Percentiles rank a stretch among this genome's conserved stretches.
Conservation (phyloP, 129 eudicot species). For the Flaveria trinervia region DNA sequence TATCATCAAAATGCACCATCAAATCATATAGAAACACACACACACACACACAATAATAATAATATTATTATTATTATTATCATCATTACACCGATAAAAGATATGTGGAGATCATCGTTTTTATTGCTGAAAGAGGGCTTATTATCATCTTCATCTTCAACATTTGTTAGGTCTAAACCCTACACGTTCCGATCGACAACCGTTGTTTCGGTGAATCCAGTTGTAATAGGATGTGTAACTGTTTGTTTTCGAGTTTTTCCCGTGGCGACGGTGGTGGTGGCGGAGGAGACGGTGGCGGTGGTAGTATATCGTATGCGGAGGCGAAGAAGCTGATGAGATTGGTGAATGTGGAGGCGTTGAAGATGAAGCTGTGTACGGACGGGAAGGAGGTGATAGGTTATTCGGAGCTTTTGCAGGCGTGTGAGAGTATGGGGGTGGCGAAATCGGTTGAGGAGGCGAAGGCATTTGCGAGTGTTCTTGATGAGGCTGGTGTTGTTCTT, state of each 20-base stretch:
- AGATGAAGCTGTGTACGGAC: conserved; percentile 63
- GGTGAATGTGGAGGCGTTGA: conserved; percentile 86
- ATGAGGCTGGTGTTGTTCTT: conserved; percentile 92
- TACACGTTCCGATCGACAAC: conserved; percentile 13
- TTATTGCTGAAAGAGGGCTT: conserved; percentile 39
- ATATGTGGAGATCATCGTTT: conserved; percentile 60
- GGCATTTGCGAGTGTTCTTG: conserved; percentile 68
- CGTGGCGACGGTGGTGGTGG: conserved; percentile 30
- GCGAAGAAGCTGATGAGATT: conserved; percentile 85
- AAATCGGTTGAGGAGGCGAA: conserved; percentile 65
- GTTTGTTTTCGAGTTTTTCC: conserved; percentile 27
- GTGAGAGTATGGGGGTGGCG: conserved; percentile 69
- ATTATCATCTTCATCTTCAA: conserved; percentile 1
- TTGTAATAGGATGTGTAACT: conserved; percentile 8
- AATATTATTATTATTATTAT: no score
- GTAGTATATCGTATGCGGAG: conserved; percentile 57
- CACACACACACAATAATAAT: no score
- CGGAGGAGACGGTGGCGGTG: conserved; percentile 31
- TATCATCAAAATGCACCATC: conserved; percentile 15
- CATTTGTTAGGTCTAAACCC: conserved; percentile 27
- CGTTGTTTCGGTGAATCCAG: conserved; percentile 5
- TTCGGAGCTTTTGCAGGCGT: conserved; percentile 59
- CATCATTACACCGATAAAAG: no score
- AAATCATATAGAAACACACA: background rate
- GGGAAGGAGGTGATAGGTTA: conserved; percentile 72